Evolutionary conservation across 441 rosid genomes (phyloP).

Genomic region (Brassica hybrid): DNA sequence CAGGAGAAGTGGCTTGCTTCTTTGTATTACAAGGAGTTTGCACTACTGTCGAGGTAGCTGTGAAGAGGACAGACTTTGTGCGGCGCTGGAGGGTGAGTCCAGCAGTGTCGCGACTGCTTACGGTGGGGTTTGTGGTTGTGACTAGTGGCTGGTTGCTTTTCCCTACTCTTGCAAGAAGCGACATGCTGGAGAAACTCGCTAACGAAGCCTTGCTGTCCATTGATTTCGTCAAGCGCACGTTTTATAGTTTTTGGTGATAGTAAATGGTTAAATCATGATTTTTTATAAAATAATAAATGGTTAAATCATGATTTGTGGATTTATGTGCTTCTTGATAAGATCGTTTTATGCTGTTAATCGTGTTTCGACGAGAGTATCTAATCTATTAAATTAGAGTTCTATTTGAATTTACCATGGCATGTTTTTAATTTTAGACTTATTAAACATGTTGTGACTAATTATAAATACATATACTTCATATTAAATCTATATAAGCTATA

Average conservation of each 20-base stretch:
- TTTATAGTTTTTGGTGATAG: not conserved
- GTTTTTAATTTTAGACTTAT: too few relatives aligned
- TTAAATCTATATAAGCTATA: too few relatives aligned
- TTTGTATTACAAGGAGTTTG: constrained; percentile 54
- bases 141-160: not conserved
- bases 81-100: not conserved
- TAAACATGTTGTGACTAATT: too few relatives aligned
- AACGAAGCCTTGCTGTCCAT: not conserved
- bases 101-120: too few relatives aligned
- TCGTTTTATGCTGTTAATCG: too few relatives aligned
- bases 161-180: not conserved
- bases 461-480: too few relatives aligned
- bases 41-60: constrained; percentile 35
- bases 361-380: too few relatives aligned
- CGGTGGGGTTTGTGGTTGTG: constrained; percentile 17
- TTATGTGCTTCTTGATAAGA: not conserved
- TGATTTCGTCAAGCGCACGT: not conserved
- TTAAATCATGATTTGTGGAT: not conserved
- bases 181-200: not conserved
- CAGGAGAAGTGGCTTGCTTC: constrained; percentile 53
- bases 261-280: not conserved
- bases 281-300: not conserved
- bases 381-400: too few relatives aligned
- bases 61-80: not conserved
- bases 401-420: too few relatives aligned